Base-by-base conservation (phyloP, 805 yeast genomes). In the Cyberlindnera maclurae region DNA sequence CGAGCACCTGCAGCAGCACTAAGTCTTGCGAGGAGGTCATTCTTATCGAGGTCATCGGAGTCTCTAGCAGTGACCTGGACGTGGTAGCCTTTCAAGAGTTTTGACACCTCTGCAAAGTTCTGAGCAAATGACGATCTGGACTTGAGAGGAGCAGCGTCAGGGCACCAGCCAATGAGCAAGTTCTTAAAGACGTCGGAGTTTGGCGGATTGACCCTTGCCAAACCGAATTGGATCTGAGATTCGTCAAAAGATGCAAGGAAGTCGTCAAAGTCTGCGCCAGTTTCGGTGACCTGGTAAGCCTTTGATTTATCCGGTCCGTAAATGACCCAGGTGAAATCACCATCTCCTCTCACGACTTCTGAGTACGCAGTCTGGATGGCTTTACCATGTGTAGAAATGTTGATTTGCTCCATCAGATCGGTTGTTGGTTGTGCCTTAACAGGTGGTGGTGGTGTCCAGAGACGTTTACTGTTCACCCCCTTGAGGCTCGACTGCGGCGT, bases 41-140 rank as follows among this genome's bases (percentile, higher is more conserved):
- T 71, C 32, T 83, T 82, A 51, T 86, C 84, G 58, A 94, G 71
- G 60, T 93, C 98, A 55, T 88, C 96, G 31, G 75, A 68, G 56
- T 86, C 95, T 64, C 97, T 79, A n/a, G 97, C 97, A 35, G 96
- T 88, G 48, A 93, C 79, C 63, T 93, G 97, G 39, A 93, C 89
- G 58, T 93, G 98, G 64, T 90, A 93, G 34, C 95, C 95, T 49
- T 71, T 70, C 54, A 84, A 69, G 15, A 77, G 67, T 42, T 71
- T 77, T 20, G 88, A 75, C 15, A 84, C 83, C 30, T 79, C 84
- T 30, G 85, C 87, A 49, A 82, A 79, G 60, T 83, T 84, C 43
- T 77, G 64, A 20, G 90, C 88, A 62, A 79, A 84, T 2, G 88
- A 79, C 33, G 85, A 73, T 51, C 87, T 74, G 20, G 81, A 69